Evolutionary conservation across 164 flowering plant genomes (phyloP).

Genomic region (Sedum album): DNA sequence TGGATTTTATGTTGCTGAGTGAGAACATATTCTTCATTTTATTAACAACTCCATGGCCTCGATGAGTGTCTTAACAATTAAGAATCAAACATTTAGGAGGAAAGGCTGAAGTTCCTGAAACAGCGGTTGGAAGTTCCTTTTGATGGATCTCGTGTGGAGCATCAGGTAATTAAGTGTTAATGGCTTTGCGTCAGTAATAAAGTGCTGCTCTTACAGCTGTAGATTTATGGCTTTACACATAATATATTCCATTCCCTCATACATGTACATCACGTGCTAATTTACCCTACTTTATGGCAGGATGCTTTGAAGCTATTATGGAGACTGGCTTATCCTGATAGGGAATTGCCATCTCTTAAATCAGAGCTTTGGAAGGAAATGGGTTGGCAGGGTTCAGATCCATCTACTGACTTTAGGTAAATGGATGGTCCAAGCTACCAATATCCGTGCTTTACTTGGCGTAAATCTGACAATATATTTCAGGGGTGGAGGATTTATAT

Average conservation of each 20-base stretch:
- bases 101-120: constrained; percentile 53
- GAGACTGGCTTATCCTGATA: constrained; percentile 78
- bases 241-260: too few species aligned
- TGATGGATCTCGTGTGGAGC: constrained; percentile 67
- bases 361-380: constrained; percentile 97
- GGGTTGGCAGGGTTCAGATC: constrained; percentile 99
- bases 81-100: constrained; percentile 45
- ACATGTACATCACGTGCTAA: too few species aligned
- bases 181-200: constrained; percentile 2
- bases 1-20: neutral
- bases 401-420: constrained; percentile 95
- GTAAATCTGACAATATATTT: constrained; percentile 9
- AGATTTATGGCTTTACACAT: neutral
- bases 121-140: constrained; percentile 75
- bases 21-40: too few species aligned
- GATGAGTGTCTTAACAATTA: neutral
- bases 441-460: neutral
- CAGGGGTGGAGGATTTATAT: constrained; percentile 21
- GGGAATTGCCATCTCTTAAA: constrained; percentile 71
- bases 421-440: neutral
- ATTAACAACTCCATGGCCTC: too few species aligned
- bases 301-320: constrained; percentile 83
- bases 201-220: neutral
- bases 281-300: constrained; percentile 24
- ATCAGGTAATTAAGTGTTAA: constrained; percentile 67